These are phyloP conservation scores for Mycosarcoma mackinlayi DNA, from an alignment of 1,284 basidiomycete species.

Conservation along the genomic window DNA sequence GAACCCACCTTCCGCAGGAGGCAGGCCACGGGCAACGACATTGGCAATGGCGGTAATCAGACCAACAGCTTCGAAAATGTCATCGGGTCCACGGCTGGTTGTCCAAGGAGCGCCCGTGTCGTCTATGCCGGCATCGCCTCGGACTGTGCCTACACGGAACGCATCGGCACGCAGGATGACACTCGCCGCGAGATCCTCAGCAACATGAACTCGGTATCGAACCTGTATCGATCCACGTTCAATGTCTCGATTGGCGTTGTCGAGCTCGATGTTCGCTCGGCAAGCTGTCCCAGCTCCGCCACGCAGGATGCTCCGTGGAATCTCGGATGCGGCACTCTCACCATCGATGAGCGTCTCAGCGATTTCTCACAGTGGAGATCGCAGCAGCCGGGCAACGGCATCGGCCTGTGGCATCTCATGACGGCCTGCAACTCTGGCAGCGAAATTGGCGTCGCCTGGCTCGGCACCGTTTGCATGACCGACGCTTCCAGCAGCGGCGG, in stretches of 20 bases:
- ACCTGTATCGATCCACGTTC: slow-evolving; percentile 80
- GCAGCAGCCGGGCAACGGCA: slow-evolving; percentile 76
- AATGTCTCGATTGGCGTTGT: slow-evolving; percentile 86
- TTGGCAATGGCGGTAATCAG: slow-evolving; percentile 81
- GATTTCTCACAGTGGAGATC: slow-evolving; percentile 87
- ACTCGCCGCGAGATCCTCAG: slow-evolving; percentile 80
- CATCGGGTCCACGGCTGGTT: slow-evolving; percentile 74
- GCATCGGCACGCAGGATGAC: slow-evolving; percentile 34
- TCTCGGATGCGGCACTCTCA: slow-evolving; percentile 52
- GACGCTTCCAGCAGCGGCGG: slow-evolving; percentile 71
- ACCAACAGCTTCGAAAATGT: slow-evolving; percentile 87
- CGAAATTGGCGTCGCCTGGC: slow-evolving; percentile 90
- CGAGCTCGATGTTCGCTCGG: slow-evolving; percentile 77
- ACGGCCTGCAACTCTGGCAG: slow-evolving; percentile 84
- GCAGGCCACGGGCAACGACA: slow-evolving; percentile 72
- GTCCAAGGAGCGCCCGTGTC: slow-evolving; percentile 79
- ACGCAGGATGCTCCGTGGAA: slow-evolving; percentile 71
- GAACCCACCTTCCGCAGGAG: slow-evolving; percentile 39
- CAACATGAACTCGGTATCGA: slow-evolving; percentile 79
- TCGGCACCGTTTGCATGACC: slow-evolving; percentile 62
- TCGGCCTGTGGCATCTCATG: slow-evolving; percentile 90
- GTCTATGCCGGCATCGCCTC: slow-evolving; percentile 88
- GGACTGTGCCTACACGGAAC: slow-evolving; percentile 79
- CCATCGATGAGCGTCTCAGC: slow-evolving; percentile 78
- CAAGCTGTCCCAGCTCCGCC: slow-evolving; percentile 63